Conservation (phyloP, 2,329 filamentous ascomycete species). For the Aspergillus candidus region DNA sequence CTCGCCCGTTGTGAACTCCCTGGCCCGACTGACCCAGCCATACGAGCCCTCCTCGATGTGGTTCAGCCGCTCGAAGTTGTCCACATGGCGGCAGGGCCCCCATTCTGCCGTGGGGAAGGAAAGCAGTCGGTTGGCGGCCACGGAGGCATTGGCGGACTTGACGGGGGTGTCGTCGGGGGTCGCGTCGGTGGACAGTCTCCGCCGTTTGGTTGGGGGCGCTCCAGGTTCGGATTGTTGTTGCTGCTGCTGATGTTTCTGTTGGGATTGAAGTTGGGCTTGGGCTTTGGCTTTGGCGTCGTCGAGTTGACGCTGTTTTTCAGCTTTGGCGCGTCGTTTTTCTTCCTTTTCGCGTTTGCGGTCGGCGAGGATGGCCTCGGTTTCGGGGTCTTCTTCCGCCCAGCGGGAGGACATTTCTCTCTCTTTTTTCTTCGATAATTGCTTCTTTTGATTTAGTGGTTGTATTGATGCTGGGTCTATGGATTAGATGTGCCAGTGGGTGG, state of each 20-base stretch:
- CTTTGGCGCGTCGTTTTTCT: constrained; percentile 78
- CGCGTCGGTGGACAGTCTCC: constrained; percentile 56
- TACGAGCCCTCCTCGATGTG: constrained; percentile 98
- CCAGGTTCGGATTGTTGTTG: constrained; percentile 13
- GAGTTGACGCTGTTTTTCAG: constrained; percentile 67
- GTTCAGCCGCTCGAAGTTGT: constrained; percentile 87
- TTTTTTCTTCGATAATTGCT: no score
- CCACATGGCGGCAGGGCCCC: constrained; percentile 68
- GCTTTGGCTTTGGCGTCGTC: constrained; percentile 44
- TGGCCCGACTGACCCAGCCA: constrained; percentile 84
- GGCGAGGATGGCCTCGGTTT: constrained; percentile 62
- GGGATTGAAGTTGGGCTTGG: constrained; percentile 16
- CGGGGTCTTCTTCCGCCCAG: constrained; percentile 82
- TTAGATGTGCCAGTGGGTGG: no score
- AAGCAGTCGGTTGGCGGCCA: constrained; percentile 52
- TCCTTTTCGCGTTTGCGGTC: constrained; percentile 76
- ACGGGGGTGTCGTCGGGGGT: constrained; percentile 8
- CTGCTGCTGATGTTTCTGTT: constrained; percentile 17
- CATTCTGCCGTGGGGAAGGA: constrained; percentile 65
- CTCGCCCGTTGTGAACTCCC: constrained; percentile 64
- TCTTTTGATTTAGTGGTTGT: neutral
- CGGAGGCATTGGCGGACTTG: constrained; percentile 15
- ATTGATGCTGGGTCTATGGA: neutral
- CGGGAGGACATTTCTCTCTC: constrained; percentile 56
- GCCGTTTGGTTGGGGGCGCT: constrained; percentile 50